Evolutionary conservation across 1,139 yeast genomes (phyloP), one percentile per base, ranked within the genome.

Genomic region (Hansenula lynferdii): DNA sequence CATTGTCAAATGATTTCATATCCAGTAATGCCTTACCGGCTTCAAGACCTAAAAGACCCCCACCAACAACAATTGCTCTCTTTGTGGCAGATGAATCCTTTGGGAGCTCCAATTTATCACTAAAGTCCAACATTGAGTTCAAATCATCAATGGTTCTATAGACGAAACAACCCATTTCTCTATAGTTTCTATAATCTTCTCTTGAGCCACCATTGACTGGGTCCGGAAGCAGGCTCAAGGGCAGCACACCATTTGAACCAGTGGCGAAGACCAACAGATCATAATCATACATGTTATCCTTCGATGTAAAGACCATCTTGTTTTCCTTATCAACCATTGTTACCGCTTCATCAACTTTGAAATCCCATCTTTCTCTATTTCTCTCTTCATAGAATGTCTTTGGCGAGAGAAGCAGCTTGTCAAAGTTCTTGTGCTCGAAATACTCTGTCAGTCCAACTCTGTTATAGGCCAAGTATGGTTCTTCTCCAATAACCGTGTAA

Each of bases 21-120:
- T 60, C 64, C 10, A 49, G 42, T 19, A 61, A 44, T 4, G 64
- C 64, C 37, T 60, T 60, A 15, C 62, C 64, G n/a, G 65, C 65
- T 39, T 60, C 65, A 12, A 61, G 42, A 9, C 64, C 64, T 6
- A 60, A 44, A 6, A 60, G 44, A 9, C 65, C 65, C 31, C 65
- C 65, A 22, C 65, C 65, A 18, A 60, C 64, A 23, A 60, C 63
- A 18, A 60, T 45, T 2, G 64, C 63, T 21, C 54, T 42, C 39
- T 51, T 55, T 7, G 31, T 36, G n/a, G n/a, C n/a, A n/a, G n/a
- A n/a, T 15, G 14, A 16, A 12, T 30, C 41, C 17, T 42, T 39
- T 16, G 43, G 21, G 1, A 31, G 31, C 4, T 29, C 26, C 8
- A 44, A 35, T 2, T 31, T 30, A 6, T 50, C 56, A 28, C 58